Evolutionary conservation across 441 rosid species (phyloP).

Genomic region (Mallotus repandus): DNA sequence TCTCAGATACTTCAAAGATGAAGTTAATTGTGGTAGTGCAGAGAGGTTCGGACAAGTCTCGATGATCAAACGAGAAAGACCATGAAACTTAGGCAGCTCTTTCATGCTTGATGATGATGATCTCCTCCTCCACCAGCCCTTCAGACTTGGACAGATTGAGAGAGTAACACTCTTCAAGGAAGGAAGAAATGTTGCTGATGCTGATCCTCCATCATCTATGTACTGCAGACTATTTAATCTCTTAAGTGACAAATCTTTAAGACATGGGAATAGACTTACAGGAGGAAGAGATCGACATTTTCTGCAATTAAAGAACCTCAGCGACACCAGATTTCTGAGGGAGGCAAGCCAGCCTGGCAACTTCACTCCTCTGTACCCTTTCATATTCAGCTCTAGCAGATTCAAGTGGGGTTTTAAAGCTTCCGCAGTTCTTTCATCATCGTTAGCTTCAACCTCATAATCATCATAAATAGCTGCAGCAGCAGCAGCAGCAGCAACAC

Average conservation of each 20-base stretch:
- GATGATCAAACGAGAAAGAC: too few relatives aligned
- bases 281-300: neutral
- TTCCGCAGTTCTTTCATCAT: neutral
- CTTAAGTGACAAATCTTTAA: neutral
- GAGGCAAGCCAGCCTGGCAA: constrained; percentile 24
- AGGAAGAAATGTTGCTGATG: neutral
- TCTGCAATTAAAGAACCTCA: neutral
- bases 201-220: constrained; percentile 1
- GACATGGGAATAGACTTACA: neutral
- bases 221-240: neutral
- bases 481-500: too few relatives aligned
- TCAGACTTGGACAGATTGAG: neutral
- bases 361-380: constrained; percentile 3
- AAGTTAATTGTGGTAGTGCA: too few relatives aligned
- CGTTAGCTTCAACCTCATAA: too few relatives aligned
- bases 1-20: too few relatives aligned
- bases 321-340: constrained; percentile 1
- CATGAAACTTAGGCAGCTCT: too few relatives aligned
- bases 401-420: constrained; percentile 19
- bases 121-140: constrained; percentile 18
- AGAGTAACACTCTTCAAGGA: neutral
- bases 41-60: too few relatives aligned
- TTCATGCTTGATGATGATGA: neutral
- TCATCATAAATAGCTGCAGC: too few relatives aligned
- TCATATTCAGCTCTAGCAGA: constrained; percentile 10